Conservation (phyloP, 148 eudicot genomes). For the Tetragonia tetragonoides region DNA sequence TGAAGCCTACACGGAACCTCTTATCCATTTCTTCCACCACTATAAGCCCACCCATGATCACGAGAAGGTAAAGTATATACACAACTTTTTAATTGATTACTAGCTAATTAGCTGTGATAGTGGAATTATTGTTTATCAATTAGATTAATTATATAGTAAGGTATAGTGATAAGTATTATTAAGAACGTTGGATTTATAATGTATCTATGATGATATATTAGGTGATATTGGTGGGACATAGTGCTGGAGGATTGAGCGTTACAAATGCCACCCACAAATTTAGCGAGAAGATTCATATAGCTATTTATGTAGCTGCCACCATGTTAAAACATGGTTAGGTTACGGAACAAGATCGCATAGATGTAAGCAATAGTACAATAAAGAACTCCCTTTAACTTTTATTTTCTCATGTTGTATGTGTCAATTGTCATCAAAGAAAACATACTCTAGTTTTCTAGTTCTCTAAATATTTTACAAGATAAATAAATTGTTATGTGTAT, state of each 20-base stretch:
- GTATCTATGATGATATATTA: no score
- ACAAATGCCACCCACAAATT: slow-evolving; percentile 11
- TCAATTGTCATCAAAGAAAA: no score
- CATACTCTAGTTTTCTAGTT: no score
- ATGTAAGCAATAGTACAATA: slow-evolving; percentile 7
- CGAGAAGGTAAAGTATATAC: slow-evolving; percentile 15
- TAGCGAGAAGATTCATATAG: slow-evolving; percentile 14
- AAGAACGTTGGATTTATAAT: no score
- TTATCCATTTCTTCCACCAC: neutral
- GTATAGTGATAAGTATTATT: no score
- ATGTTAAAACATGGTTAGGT: slow-evolving; percentile 24
- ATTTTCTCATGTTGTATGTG: no score
- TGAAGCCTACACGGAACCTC: slow-evolving; percentile 22
- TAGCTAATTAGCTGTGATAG: neutral
- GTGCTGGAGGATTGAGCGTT: slow-evolving; percentile 28
- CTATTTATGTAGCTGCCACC: slow-evolving; percentile 27
- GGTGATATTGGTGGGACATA: slow-evolving; percentile 17
- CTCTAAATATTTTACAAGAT: no score
- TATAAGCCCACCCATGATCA: neutral
- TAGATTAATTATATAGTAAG: no score
- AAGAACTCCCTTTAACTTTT: no score
- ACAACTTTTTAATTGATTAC: neutral
- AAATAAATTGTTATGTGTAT: no score
- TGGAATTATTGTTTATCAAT: no score
- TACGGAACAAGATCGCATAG: slow-evolving; percentile 17